A percentile compares a stretch with the other conserved stretches of the same genome.
phyloP scores from a whole-genome alignment of 1,284 basidiomycete species.

The Flammula alnicola region DNA sequence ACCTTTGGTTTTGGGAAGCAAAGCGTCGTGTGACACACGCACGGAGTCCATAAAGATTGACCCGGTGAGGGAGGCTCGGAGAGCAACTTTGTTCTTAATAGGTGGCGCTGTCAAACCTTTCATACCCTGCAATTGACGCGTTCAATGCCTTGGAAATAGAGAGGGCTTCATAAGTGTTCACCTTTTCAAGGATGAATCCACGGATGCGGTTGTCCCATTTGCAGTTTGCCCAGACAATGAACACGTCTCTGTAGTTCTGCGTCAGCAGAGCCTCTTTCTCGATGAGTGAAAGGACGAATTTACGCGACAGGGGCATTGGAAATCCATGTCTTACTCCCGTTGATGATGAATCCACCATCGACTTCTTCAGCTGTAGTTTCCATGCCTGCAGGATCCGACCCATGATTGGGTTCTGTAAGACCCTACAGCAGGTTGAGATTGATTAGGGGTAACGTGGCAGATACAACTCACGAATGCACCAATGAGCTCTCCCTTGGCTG shows the following conservation, averaged over 20 bases:
- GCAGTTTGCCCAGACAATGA: constrained; percentile 94
- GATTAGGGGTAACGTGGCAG: not conserved
- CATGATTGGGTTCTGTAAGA: constrained; percentile 95
- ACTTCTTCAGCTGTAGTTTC: constrained; percentile 88
- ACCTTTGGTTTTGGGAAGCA: constrained; percentile 79
- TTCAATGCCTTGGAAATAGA: not conserved
- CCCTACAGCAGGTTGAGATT: constrained; percentile 54
- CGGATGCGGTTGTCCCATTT: constrained; percentile 93
- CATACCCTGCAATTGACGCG: constrained; percentile 56
- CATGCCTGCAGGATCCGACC: constrained; percentile 94
- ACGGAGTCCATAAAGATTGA: constrained; percentile 94
- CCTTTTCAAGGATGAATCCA: constrained; percentile 94
- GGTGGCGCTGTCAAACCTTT: constrained; percentile 86
- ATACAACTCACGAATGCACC: constrained; percentile 84
- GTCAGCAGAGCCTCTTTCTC: constrained; percentile 12
- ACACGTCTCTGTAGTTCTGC: constrained; percentile 63
- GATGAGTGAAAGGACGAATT: constrained; percentile 34
- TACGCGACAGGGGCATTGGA: constrained; percentile 88
- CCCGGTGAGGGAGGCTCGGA: constrained; percentile 90
- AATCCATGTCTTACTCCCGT: constrained; percentile 97
- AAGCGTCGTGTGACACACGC: constrained; percentile 65
- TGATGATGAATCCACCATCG: constrained; percentile 85
- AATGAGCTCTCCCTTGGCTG: constrained; percentile 85
- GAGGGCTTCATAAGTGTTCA: constrained; percentile 24
- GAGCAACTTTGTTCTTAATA: constrained; percentile 93